These are phyloP conservation scores for Pichia cabralensis DNA, from an alignment of 805 yeast species.

Conservation along the genomic window DNA sequence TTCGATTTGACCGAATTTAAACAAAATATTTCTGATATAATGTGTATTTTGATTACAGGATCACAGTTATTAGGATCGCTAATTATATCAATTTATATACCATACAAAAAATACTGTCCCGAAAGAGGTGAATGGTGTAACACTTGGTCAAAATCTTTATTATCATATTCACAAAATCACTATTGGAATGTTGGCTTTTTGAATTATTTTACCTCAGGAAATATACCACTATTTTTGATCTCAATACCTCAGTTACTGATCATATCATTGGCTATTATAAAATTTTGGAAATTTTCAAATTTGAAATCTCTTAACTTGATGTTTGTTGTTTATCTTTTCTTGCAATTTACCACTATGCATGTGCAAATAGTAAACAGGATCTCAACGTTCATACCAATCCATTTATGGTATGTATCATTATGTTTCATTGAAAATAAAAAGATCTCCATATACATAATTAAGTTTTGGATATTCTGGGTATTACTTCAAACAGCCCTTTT, in stretches of 20 bases:
- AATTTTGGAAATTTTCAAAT: constrained; percentile 22
- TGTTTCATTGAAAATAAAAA: no score
- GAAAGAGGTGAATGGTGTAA: constrained; percentile 73
- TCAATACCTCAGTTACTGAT: constrained; percentile 58
- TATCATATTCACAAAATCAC: constrained; percentile 58
- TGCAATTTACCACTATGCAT: constrained; percentile 59
- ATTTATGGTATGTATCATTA: constrained; percentile 65
- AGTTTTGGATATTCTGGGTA: constrained; percentile 51
- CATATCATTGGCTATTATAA: constrained; percentile 30
- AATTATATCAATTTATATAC: constrained; percentile 36
- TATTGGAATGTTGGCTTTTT: constrained; percentile 86
- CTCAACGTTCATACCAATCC: constrained; percentile 65
- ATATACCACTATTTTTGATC: constrained; percentile 73
- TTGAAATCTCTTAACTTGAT: constrained; percentile 28
- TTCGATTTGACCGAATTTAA: constrained; percentile 39
- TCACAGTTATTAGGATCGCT: constrained; percentile 37
- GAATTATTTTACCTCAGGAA: constrained; percentile 71
- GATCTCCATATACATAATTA: no score
- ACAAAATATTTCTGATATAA: constrained; percentile 8
- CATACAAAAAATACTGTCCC: constrained; percentile 59
- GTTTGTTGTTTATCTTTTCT: constrained; percentile 34
- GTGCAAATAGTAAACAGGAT: constrained; percentile 80
- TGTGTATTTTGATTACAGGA: constrained; percentile 45
- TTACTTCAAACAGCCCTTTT: constrained; percentile 59
- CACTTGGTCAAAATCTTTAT: constrained; percentile 44